Evolutionary conservation across 768 basidiomycete species (phyloP).

Genomic region (Leccinum variicolor): DNA sequence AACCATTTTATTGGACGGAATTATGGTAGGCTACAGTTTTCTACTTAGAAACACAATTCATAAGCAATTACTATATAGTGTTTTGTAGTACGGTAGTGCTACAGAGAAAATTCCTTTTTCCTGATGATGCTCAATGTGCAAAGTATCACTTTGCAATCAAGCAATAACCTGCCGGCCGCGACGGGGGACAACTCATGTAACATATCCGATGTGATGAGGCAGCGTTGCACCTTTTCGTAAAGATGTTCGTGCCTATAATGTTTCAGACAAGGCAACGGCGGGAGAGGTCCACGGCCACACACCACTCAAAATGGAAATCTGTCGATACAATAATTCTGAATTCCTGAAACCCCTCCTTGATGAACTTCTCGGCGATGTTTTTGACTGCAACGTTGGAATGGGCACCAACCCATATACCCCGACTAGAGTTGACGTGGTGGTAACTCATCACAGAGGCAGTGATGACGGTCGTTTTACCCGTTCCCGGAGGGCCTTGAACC

Average conservation of each 20-base stretch:
- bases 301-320: slow-evolving; percentile 49
- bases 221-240: slow-evolving; percentile 32
- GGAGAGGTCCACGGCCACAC: neutral
- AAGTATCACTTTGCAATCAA: slow-evolving; percentile 36
- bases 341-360: slow-evolving; percentile 25
- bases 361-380: slow-evolving; percentile 48
- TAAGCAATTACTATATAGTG: too few species aligned
- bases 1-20: too few species aligned
- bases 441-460: slow-evolving; percentile 33
- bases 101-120: too few species aligned
- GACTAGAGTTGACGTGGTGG: slow-evolving; percentile 2
- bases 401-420: slow-evolving; percentile 39
- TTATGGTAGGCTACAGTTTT: too few species aligned
- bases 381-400: slow-evolving; percentile 53
- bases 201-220: slow-evolving; percentile 37
- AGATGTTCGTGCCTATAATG: slow-evolving; percentile 48
- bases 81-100: too few species aligned
- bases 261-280: neutral
- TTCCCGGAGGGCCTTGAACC: slow-evolving; percentile 40
- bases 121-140: slow-evolving; percentile 44
- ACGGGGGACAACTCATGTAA: slow-evolving; percentile 14
- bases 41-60: too few species aligned
- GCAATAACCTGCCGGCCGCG: slow-evolving; percentile 23
- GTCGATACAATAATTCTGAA: slow-evolving; percentile 44
- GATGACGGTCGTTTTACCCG: slow-evolving; percentile 45